These are phyloP conservation scores for Paraleonurus japonicus DNA, from an alignment of 257 asterid genomes.

Conservation along the genomic window DNA sequence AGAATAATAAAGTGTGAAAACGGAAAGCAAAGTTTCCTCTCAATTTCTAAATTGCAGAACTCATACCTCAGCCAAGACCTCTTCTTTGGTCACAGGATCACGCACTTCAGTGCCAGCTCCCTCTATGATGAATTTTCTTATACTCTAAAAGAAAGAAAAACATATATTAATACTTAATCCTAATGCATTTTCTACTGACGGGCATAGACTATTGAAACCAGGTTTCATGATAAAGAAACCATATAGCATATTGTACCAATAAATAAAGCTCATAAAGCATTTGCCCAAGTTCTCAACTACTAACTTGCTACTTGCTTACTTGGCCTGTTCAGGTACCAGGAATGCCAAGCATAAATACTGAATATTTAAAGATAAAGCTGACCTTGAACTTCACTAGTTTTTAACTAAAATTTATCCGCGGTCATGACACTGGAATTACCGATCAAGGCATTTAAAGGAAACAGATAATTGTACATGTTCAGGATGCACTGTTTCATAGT, in stretches of 20 bases:
- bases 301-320: conserved; percentile 24
- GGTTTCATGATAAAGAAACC: neutral
- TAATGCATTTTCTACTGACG: neutral
- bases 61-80: conserved; percentile 72
- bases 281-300: neutral
- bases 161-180: neutral
- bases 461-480: neutral
- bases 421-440: neutral
- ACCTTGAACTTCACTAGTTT: neutral
- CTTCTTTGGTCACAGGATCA: conserved; percentile 80
- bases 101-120: conserved; percentile 64
- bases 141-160: conserved; percentile 42
- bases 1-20: neutral
- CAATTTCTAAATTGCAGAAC: conserved; percentile 2
- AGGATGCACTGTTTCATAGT: neutral
- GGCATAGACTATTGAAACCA: conserved; percentile 1
- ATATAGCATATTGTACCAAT: neutral
- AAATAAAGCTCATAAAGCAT: conserved; percentile 1
- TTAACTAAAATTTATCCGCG: neutral
- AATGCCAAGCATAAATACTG: neutral
- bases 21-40: conserved; percentile 8
- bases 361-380: neutral
- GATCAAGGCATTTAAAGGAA: neutral
- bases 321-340: conserved; percentile 5
- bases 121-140: conserved; percentile 61